Evolutionary conservation across 495 filamentous ascomycete species (phyloP), one percentile per base, ranked within the genome.

Genomic region (Annulohypoxylon stygium): DNA sequence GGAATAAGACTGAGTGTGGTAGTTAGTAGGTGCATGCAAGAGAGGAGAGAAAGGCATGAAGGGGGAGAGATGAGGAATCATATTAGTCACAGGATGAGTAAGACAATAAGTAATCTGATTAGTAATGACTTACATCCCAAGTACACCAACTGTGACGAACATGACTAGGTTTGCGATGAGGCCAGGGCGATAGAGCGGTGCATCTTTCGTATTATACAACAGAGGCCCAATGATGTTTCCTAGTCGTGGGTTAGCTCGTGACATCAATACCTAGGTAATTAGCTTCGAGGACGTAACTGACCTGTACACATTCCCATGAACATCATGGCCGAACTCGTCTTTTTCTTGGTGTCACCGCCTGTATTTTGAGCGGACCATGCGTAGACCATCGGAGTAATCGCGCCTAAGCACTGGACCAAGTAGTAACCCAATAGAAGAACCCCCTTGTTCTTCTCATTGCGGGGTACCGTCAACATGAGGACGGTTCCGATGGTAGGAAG

Each of bases 331-430:
- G 89, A 90, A 0, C 86, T 90, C 26, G 88, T 85, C 69, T 91
- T 91, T 73, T 90, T 88, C 78, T 91, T 92, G 14, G 89, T 90
- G 68, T 92, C 89, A 0, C 89, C 89, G 1, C 84, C 90, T 0
- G 89, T 92, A 73, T 92, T 92, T 70, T 85, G 88, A 0, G 87
- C 89, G 12, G 86, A 87, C 90, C 90, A 92, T 0, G 88, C 86
- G 75, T 90, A 91, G 43, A 92, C 87, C 74, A 92, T 79, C 4
- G 90, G 89, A 7, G 88, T 87, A 78, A 81, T 71, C 7, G 62
- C 75, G 2, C 72, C 82, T 74, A 81, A 78, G 74, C 81, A 78
- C 5, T 81, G 81, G 30, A 83, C 81, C 9, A 83, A 68, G 43
- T 83, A 85, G 26, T 81, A 81, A 0, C 80, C 80, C 30, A 84